Evolutionary conservation across 192 early-diverging fungal species (phyloP), one percentile per base, ranked within the genome.

Genomic region (Glomus cerebriforme): DNA sequence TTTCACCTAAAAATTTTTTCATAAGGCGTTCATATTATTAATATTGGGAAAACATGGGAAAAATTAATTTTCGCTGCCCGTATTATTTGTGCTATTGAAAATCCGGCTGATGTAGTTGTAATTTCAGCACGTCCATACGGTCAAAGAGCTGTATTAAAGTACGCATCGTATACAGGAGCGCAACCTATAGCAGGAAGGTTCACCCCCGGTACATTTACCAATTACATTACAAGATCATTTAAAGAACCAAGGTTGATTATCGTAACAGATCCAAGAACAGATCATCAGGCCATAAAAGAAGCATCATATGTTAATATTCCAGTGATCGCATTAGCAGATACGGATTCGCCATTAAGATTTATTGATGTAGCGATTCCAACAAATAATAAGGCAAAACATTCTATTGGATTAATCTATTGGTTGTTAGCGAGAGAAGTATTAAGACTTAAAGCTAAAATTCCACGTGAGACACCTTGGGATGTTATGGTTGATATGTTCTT

Each of bases 401-500:
- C 96, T 83, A 93, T 99, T 84, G 98, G 98, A 89, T 92, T 99
- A 72, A 94, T 93, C 82, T 95, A 94, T 92, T 99, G 95, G 94
- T 87, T 99, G 79, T 90, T 99, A 82, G 96, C 97, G 80, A 94
- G 98, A 86, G 97, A 99, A 91, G 96, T 99, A 78, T 95, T 98
- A 88, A 94, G 98, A 81, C 93, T 99, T 83, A 93, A 97, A 85
- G 97, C 96, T 82, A 90, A 92, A 84, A 90, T 99, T 83, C 80
- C 93, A 81, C 93, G 96, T 85, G 84, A 89, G 81, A 84, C 89
- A 79, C 87, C 90, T 78, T 99, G 98, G 98, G 89, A 95, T 77
- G 88, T 99, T 83, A 99, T 99, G 97, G 95, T 96, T 81, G 98
- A 99, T 88, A 97, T 99, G 98, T 99, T 98, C 98, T 99, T 99